phyloP scores from a whole-genome alignment of 805 yeast species.

The Tetrapisispora iriomotensis region DNA sequence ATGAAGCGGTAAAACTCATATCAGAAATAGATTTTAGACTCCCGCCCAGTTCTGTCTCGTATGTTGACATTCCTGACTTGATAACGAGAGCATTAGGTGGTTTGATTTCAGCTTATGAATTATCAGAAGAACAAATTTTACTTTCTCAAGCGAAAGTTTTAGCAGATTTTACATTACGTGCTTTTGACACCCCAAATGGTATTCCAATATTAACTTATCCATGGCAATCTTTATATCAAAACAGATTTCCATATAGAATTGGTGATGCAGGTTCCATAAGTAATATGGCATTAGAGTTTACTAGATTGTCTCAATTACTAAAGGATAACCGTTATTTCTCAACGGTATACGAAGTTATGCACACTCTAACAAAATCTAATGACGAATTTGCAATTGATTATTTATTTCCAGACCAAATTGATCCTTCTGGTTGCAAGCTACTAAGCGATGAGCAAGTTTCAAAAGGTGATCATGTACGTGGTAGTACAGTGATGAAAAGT shows the following conservation, averaged over 20 bases:
- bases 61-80: slow-evolving; percentile 41
- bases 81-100: slow-evolving; percentile 41
- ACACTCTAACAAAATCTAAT: slow-evolving; percentile 29
- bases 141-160: slow-evolving; percentile 34
- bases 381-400: slow-evolving; percentile 33
- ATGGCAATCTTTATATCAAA: slow-evolving; percentile 32
- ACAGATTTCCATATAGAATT: slow-evolving; percentile 31
- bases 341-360: slow-evolving; percentile 38
- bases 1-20: slow-evolving; percentile 31
- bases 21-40: slow-evolving; percentile 32
- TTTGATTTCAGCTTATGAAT: slow-evolving; percentile 41
- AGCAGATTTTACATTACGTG: slow-evolving; percentile 40
- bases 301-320: slow-evolving; percentile 43
- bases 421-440: slow-evolving; percentile 42
- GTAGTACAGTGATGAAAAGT: slow-evolving; percentile 31
- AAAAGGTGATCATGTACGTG: slow-evolving; percentile 28
- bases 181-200: slow-evolving; percentile 51
- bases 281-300: slow-evolving; percentile 42
- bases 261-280: slow-evolving; percentile 39
- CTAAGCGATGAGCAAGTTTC: slow-evolving; percentile 23
- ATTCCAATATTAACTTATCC: slow-evolving; percentile 40
- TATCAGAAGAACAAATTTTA: slow-evolving; percentile 32
- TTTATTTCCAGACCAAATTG: slow-evolving; percentile 36
- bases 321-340: slow-evolving; percentile 40
- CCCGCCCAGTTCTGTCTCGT: slow-evolving; percentile 34